Conservation (phyloP, 2,329 filamentous ascomycete genomes). For the Botrytis fragariae region DNA sequence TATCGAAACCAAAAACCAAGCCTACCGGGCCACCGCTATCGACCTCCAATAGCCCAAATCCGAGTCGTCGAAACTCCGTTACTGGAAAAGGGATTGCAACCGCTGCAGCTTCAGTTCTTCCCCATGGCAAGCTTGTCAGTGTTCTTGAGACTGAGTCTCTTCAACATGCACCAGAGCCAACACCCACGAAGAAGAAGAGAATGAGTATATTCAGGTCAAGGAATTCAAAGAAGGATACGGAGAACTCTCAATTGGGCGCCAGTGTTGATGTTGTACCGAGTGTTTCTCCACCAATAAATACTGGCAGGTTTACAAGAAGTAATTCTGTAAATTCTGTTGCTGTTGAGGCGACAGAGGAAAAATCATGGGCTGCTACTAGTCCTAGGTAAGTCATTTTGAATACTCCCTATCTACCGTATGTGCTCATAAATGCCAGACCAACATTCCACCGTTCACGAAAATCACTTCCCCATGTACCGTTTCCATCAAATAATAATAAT, state of each 20-base stretch:
- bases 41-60: slow-evolving; percentile 22
- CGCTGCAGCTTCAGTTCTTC: neutral
- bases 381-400: slow-evolving; percentile 6
- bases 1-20: slow-evolving; percentile 39
- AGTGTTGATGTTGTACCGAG: neutral
- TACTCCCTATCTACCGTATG: neutral
- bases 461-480: slow-evolving; percentile 30
- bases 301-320: slow-evolving; percentile 15
- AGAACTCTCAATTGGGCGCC: neutral
- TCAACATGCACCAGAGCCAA: neutral
- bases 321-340: slow-evolving; percentile 15
- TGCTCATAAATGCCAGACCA: slow-evolving; percentile 8
- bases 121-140: slow-evolving; percentile 4
- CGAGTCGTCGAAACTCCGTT: slow-evolving; percentile 32
- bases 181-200: slow-evolving; percentile 22
- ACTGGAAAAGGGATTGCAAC: slow-evolving; percentile 17
- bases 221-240: slow-evolving; percentile 12
- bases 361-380: neutral
- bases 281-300: neutral
- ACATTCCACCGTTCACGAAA: slow-evolving; percentile 24
- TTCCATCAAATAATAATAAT: slow-evolving; percentile 22
- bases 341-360: neutral
- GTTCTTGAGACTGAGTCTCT: slow-evolving; percentile 11
- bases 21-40: slow-evolving; percentile 26
- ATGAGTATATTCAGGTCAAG: slow-evolving; percentile 16